Evolutionary conservation across 352 stramenopile genomes (phyloP), one percentile per base, ranked within the genome.

Genomic region (Phytophthora agathidicida): DNA sequence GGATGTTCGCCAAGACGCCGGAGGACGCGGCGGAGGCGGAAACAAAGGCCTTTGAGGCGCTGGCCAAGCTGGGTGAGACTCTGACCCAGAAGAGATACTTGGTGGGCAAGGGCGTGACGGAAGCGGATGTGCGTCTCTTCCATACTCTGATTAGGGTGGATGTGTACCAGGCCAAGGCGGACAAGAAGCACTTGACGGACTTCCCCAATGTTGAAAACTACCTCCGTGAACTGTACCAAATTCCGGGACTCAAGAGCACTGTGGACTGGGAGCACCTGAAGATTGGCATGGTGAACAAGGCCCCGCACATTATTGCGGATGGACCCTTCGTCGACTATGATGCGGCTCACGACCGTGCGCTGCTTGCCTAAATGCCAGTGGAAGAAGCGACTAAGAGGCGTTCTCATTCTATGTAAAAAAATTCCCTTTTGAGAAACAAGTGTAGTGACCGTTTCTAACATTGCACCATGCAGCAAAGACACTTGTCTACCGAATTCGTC

Each of bases 211-310:
- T 89, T 46, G n/a, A n/a, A n/a, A n/a, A 74, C 60, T 75, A 72
- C 14, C 11, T 75, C 14, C 60, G 51, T 14, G 66, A 68, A 24
- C 69, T 97, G 28, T 97, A 96, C 64, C 86, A 97, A 58, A 86
- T 88, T 23, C 67, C 77, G 17, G 86, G 60, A 2, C 65, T 98
- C 23, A 55, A 80, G 23, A 71, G 75, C n/a, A 87, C 81, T 3
- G 73, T 97, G 13, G 68, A 96, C 51, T 96, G 97, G 79, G 46
- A 88, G n/a, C 88, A 98, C 61, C 87, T 98, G 50, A 96, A 95
- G 67, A 62, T 75, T 20, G 82, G 96, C 59, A 94, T 97, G 63
- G 96, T 79, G 67, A 86, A 77, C 36, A 85, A 72, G 17, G 78
- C 92, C 46, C 67, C 79, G 11, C 49, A 72, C 8, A 78, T 96